Conservation (phyloP, 2,329 filamentous ascomycete species). For the Westerdykella sp. region DNA sequence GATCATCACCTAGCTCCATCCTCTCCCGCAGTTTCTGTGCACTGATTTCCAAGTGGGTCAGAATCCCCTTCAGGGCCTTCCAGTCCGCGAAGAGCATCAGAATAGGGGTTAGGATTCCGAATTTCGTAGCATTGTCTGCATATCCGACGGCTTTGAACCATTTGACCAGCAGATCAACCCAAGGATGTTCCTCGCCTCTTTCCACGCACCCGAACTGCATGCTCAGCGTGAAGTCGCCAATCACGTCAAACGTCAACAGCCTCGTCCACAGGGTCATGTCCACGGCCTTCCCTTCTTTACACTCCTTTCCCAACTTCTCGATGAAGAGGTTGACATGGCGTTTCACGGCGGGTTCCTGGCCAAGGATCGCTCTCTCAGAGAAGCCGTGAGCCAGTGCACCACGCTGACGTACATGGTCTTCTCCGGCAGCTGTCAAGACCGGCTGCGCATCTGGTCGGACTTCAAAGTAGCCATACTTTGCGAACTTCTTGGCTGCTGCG, state of each 20-base stretch:
- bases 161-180: constrained; percentile 15
- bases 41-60: constrained; percentile 2
- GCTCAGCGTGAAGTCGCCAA: constrained; percentile 39
- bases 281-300: constrained; percentile 4
- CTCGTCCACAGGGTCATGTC: constrained; percentile 26
- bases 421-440: constrained; percentile 14
- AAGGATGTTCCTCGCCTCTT: constrained; percentile 26
- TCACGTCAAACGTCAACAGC: constrained; percentile 37
- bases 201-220: constrained; percentile 34
- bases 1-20: neutral
- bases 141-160: neutral
- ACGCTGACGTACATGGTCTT: constrained; percentile 24
- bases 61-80: neutral
- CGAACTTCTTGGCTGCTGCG: constrained; percentile 20
- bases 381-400: constrained; percentile 31
- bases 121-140: neutral
- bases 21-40: constrained; percentile 1
- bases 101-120: neutral
- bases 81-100: constrained; percentile 1
- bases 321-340: constrained; percentile 30
- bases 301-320: constrained; percentile 3
- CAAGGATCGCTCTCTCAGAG: constrained; percentile 29
- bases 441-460: constrained; percentile 16
- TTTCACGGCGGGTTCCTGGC: constrained; percentile 31
- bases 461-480: constrained; percentile 17